Evolutionary conservation across 805 yeast genomes (phyloP), one percentile per base, ranked within the genome.

Genomic region (Zygoascus biomembranicola): DNA sequence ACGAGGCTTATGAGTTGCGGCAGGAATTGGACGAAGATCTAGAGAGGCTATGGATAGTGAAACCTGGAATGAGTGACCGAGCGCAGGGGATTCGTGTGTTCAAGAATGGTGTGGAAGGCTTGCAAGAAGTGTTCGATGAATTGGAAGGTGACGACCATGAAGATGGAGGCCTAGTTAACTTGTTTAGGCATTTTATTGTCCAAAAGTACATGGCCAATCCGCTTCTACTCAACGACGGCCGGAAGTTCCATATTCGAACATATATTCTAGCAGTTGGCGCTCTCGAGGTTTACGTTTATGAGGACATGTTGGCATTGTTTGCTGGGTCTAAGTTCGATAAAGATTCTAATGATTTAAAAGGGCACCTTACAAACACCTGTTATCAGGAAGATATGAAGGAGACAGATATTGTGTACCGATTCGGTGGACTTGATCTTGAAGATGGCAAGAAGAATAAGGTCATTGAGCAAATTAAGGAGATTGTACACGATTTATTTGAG

Each of bases 11-110:
- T 73, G 99, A 92, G 64, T 73, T 94, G 49, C 72, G 96, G 55
- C 85, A 84, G 51, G 96, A 86, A 60, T 71, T 94, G 35, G 84
- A 83, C 55, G 66, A 68, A 10, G 80, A 79, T 13, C 16, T 39
- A 32, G 76, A 73, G 16, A 61, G 65, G 19, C 79, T 84, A 47
- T 92, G 95, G 90, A 94, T 94, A 41, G 75, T 94, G 66, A 94
- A 94, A 66, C 99, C 99, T 14, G 83, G 96, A 58, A 90, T 94
- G 97, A 86, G 95, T 63, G 99, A 94, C 65, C 84, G 92, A 65
- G 99, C 96, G 10, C 97, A 94, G 66, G 99, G 99, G 0, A 92
- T 94, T 49, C 73, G 96, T 42, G 69, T 94, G 0, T 94, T 94
- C 71, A 46, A 32, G 18, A 76, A 76, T 52, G 82, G 90, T 0